Evolutionary conservation across 2,329 filamentous ascomycete species (phyloP).

Genomic region (Penicillium sp.): DNA sequence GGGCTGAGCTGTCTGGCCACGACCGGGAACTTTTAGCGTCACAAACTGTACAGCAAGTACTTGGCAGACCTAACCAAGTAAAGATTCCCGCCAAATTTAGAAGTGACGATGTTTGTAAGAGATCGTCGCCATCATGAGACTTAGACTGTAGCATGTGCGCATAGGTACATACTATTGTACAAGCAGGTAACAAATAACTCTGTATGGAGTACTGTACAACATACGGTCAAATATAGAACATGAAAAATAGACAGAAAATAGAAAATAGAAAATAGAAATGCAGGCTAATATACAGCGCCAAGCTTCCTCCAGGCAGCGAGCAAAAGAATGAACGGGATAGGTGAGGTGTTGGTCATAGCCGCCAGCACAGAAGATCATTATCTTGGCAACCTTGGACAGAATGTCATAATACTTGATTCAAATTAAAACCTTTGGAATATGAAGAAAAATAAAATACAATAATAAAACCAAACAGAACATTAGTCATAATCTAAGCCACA

Average conservation of each 20-base stretch:
- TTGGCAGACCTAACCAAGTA: slow-evolving; percentile 1
- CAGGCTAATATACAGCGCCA: slow-evolving; percentile 13
- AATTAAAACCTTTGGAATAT: not conserved
- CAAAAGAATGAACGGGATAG: slow-evolving; percentile 23
- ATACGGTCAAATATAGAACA: not conserved
- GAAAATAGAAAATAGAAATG: not conserved
- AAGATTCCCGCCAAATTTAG: not conserved
- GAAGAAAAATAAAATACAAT: not conserved
- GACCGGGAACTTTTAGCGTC: slow-evolving; percentile 9
- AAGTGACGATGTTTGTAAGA: not conserved
- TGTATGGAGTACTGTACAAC: not conserved
- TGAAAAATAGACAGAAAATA: not conserved
- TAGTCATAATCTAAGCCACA: slow-evolving; percentile 3
- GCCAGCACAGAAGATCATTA: not conserved
- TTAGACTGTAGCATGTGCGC: not conserved
- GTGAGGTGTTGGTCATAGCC: slow-evolving; percentile 7
- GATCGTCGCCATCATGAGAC: slow-evolving; percentile 9
- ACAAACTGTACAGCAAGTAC: slow-evolving; percentile 9
- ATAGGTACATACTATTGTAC: not conserved
- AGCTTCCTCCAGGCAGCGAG: slow-evolving; percentile 24
- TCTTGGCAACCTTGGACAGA: not conserved
- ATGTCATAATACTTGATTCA: not conserved
- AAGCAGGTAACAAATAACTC: not conserved
- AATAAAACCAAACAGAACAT: not conserved
- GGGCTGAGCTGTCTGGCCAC: slow-evolving; percentile 19